Percentiles rank a stretch among this genome's conserved stretches.
These are phyloP conservation scores for Echinosophora koreensis DNA, from an alignment of 306 rosid genomes.

Conservation along the genomic window DNA sequence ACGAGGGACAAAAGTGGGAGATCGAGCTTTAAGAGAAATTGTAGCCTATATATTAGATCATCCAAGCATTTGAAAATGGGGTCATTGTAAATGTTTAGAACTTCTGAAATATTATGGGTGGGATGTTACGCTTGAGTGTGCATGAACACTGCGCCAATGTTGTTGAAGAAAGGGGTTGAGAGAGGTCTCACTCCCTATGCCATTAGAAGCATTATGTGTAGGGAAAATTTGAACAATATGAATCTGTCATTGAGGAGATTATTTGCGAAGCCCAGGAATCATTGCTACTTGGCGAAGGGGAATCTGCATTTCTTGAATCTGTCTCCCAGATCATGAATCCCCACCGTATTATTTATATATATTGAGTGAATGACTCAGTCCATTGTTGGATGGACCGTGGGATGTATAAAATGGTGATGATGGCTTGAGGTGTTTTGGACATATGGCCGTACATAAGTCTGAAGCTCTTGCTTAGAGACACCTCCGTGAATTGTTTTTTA, in stretches of 20 bases:
- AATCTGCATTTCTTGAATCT: slow-evolving; percentile 67
- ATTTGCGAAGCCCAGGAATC: slow-evolving; percentile 67
- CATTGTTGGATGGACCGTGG: slow-evolving; percentile 61
- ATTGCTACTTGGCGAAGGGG: slow-evolving; percentile 69
- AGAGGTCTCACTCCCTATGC: slow-evolving; percentile 76
- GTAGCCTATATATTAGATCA: slow-evolving; percentile 68
- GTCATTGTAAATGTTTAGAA: slow-evolving; percentile 77
- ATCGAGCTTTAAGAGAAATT: slow-evolving; percentile 63
- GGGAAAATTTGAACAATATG: slow-evolving; percentile 64
- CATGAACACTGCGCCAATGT: slow-evolving; percentile 70
- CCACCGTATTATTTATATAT: slow-evolving; percentile 45
- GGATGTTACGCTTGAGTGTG: slow-evolving; percentile 75
- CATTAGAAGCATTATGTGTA: slow-evolving; percentile 85
- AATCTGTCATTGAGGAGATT: slow-evolving; percentile 79
- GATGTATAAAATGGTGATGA: slow-evolving; percentile 51
- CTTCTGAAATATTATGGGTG: slow-evolving; percentile 79
- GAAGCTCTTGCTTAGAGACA: slow-evolving; percentile 20
- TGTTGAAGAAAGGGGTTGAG: slow-evolving; percentile 85
- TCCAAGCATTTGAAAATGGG: slow-evolving; percentile 70
- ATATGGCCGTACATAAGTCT: slow-evolving; percentile 39
- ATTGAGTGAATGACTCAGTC: slow-evolving; percentile 50
- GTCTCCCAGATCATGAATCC: slow-evolving; percentile 74
- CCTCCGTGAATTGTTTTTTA: slow-evolving; percentile 43
- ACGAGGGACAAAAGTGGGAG: slow-evolving; percentile 68
- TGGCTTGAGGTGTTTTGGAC: slow-evolving; percentile 44